Percentiles rank a stretch among this genome's conserved stretches.
Evolutionary conservation across 2,329 filamentous ascomycete species (phyloP).

Genomic region (Ascochyta pisi): DNA sequence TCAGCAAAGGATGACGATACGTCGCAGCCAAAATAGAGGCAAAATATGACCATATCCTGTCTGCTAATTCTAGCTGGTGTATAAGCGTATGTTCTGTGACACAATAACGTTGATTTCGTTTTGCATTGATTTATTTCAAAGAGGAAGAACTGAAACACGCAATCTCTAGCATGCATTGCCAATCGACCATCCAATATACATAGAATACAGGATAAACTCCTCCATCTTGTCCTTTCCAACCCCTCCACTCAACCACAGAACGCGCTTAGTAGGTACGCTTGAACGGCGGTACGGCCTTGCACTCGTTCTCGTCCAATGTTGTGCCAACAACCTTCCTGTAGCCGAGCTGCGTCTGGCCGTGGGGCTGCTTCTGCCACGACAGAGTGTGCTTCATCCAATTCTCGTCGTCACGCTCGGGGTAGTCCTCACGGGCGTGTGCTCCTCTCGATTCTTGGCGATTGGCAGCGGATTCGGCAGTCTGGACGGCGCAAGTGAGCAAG

Average conservation of each 20-base stretch:
- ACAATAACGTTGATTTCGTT: constrained; percentile 1
- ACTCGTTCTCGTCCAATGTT: constrained; percentile 94
- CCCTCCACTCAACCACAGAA: not conserved
- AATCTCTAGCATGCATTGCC: constrained; percentile 17
- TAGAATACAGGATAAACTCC: constrained; percentile 40
- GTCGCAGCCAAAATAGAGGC: too few relatives aligned
- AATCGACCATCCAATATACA: constrained; percentile 43
- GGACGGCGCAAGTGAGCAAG: constrained; percentile 92
- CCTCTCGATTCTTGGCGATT: constrained; percentile 97
- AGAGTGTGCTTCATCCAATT: constrained; percentile 99
- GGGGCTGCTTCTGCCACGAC: constrained; percentile 91
- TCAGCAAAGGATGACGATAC: too few relatives aligned
- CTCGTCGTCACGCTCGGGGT: constrained; percentile 89
- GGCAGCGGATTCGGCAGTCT: constrained; percentile 89
- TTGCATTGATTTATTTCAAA: constrained; percentile 11
- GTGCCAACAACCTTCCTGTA: constrained; percentile 84
- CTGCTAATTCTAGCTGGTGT: too few relatives aligned
- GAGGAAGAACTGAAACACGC: not conserved
- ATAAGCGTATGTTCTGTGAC: too few relatives aligned
- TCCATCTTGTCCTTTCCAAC: constrained; percentile 6
- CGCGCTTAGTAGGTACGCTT: constrained; percentile 81
- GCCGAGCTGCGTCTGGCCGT: constrained; percentile 82
- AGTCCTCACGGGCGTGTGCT: constrained; percentile 96
- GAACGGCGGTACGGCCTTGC: constrained; percentile 94
- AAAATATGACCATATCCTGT: too few relatives aligned